Evolutionary conservation across 108 stramenopile species (phyloP).

Genomic region (Nitzschia sp.): DNA sequence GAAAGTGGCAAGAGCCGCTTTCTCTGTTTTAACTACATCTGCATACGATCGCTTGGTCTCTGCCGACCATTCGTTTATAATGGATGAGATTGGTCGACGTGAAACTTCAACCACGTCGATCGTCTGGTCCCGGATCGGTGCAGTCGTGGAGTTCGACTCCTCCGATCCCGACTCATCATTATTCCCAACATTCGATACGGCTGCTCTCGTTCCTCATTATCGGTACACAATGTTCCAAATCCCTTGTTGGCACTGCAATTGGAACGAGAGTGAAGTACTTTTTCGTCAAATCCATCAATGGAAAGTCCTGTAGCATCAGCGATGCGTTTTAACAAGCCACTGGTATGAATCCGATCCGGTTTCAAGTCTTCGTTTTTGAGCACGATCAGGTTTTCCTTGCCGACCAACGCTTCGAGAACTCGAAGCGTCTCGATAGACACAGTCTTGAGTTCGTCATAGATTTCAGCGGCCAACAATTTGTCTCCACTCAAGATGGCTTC

Average conservation of each 20-base stretch:
- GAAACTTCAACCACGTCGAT: no score
- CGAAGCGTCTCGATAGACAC: background rate
- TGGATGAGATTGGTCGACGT: no score
- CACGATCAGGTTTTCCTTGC: conserved; percentile 16
- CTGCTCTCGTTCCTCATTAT: background rate
- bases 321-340: conserved; percentile 18
- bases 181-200: no score
- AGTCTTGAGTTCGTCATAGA: background rate
- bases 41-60: no score
- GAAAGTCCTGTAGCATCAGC: conserved; percentile 12
- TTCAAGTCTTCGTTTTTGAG: conserved; percentile 26
- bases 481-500: conserved; percentile 14
- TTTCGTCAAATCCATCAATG: conserved; percentile 7
- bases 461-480: conserved; percentile 2
- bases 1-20: no score
- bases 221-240: conserved; percentile 1
- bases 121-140: no score
- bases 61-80: no score
- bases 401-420: background rate
- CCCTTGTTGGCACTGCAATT: conserved; percentile 33
- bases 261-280: background rate
- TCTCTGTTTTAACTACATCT: no score
- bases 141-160: no score
- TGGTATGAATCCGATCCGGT: conserved; percentile 3
- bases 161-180: no score